These are phyloP conservation scores for Cyclotella atomus DNA, from an alignment of 108 stramenopile species.

Conservation along the genomic window DNA sequence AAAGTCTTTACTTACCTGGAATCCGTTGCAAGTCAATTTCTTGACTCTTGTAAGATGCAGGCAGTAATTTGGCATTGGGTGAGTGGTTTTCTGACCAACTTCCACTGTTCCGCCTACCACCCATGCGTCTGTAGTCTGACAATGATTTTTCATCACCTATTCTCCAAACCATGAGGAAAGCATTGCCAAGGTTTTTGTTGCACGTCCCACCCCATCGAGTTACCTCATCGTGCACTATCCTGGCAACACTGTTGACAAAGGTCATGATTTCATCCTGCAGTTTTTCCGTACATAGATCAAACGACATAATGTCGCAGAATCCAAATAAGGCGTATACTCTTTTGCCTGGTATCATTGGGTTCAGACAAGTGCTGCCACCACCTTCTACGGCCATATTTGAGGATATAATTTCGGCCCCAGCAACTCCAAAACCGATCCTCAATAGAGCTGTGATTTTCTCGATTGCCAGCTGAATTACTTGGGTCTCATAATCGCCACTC, in stretches of 20 bases:
- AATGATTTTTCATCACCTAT: conserved; percentile 71
- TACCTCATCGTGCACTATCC: conserved; percentile 89
- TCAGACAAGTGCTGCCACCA: conserved; percentile 75
- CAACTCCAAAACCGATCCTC: conserved; percentile 66
- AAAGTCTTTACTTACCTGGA: conserved; percentile 26
- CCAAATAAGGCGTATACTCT: conserved; percentile 93
- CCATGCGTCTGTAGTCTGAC: conserved; percentile 20
- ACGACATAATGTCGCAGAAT: conserved; percentile 91
- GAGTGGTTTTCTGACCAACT: conserved; percentile 9
- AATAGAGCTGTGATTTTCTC: conserved; percentile 54
- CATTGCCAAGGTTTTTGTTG: conserved; percentile 95
- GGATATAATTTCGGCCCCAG: conserved; percentile 95
- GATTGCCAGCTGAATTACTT: conserved; percentile 49
- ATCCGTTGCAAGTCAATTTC: conserved; percentile 49
- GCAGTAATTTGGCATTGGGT: not conserved
- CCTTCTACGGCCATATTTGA: conserved; percentile 87
- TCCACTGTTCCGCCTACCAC: conserved; percentile 11
- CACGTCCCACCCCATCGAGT: conserved; percentile 90
- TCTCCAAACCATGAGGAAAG: conserved; percentile 95
- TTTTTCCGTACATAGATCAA: conserved; percentile 71
- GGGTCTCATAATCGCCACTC: conserved; percentile 54
- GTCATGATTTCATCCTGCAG: conserved; percentile 93
- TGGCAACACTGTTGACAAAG: conserved; percentile 94
- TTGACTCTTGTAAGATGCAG: not conserved
- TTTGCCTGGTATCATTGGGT: conserved; percentile 94